Conservation (phyloP, 1,284 basidiomycete genomes). For the Ceratorhiza oryzae-sativae region DNA sequence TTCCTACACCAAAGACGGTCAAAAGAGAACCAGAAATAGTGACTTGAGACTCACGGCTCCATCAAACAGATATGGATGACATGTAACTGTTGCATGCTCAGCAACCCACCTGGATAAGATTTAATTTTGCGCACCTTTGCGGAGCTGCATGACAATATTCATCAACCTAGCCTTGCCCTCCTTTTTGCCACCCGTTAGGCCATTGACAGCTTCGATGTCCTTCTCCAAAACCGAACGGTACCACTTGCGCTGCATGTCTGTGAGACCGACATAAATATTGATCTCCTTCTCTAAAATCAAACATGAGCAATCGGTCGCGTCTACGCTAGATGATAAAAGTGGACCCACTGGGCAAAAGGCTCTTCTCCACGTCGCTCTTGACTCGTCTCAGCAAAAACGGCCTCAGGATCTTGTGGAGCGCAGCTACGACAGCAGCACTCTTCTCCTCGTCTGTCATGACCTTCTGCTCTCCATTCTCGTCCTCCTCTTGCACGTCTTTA, state of each 20-base stretch:
- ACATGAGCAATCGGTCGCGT: neutral
- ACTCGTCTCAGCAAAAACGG: conserved; percentile 95
- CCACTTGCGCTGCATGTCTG: conserved; percentile 99
- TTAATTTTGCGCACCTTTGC: conserved; percentile 56
- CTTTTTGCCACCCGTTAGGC: conserved; percentile 88
- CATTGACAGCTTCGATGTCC: conserved; percentile 98
- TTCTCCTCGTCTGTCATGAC: conserved; percentile 68
- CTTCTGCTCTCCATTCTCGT: conserved; percentile 56
- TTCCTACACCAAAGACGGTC: conserved; percentile 60
- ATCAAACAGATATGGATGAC: conserved; percentile 86
- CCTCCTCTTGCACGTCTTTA: conserved; percentile 63
- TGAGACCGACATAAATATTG: conserved; percentile 97
- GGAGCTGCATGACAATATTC: conserved; percentile 99
- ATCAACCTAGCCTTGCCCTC: conserved; percentile 97
- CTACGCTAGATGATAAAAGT: neutral
- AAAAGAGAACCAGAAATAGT: neutral
- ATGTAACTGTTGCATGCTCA: conserved; percentile 60
- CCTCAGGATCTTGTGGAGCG: conserved; percentile 94
- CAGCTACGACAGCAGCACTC: conserved; percentile 94
- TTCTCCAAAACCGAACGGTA: conserved; percentile 96
- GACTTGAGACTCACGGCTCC: conserved; percentile 66
- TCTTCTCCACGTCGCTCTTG: conserved; percentile 98
- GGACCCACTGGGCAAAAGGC: conserved; percentile 81
- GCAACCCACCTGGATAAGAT: neutral
- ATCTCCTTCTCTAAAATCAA: conserved; percentile 87